phyloP scores from a whole-genome alignment of 768 basidiomycete genomes.

The Rhizopogon vulgaris region DNA sequence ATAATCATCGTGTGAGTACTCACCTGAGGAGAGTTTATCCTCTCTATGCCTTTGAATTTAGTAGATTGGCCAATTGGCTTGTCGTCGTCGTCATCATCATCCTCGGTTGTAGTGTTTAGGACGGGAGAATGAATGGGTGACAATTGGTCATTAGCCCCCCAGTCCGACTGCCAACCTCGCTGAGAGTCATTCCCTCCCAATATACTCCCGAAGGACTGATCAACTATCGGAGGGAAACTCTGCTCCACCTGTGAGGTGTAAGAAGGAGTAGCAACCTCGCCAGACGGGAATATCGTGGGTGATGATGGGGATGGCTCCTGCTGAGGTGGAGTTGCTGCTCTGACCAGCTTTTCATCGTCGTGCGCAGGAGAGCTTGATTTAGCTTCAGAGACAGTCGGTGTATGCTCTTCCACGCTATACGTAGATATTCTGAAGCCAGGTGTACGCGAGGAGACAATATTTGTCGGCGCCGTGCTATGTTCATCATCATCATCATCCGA shows the following conservation, averaged over 20 bases:
- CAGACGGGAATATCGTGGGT: constrained; percentile 7
- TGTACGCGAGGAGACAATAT: constrained; percentile 15
- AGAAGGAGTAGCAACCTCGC: constrained; percentile 7
- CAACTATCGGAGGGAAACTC: constrained; percentile 15
- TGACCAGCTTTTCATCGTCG: not conserved
- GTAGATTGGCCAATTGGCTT: constrained; percentile 53
- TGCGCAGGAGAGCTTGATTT: constrained; percentile 10
- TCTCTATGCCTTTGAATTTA: constrained; percentile 20
- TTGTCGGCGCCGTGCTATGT: constrained; percentile 6
- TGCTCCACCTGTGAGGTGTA: constrained; percentile 26
- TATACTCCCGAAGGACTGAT: constrained; percentile 35
- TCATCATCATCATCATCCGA: constrained; percentile 28
- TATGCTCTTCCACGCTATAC: constrained; percentile 18
- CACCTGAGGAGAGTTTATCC: constrained; percentile 19
- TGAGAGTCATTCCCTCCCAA: constrained; percentile 38
- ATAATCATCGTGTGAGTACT: not conserved
- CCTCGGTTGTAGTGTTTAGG: constrained; percentile 19
- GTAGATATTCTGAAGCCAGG: constrained; percentile 47
- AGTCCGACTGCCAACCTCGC: constrained; percentile 49
- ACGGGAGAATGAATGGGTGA: constrained; percentile 14
- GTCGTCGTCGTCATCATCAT: constrained; percentile 65
- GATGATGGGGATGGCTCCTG: constrained; percentile 6
- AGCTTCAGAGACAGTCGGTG: constrained; percentile 7
- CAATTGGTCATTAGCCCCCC: constrained; percentile 29
- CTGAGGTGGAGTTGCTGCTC: constrained; percentile 11